Conservation (phyloP, 2,329 filamentous ascomycete genomes). For the Gremmenia infestans region DNA sequence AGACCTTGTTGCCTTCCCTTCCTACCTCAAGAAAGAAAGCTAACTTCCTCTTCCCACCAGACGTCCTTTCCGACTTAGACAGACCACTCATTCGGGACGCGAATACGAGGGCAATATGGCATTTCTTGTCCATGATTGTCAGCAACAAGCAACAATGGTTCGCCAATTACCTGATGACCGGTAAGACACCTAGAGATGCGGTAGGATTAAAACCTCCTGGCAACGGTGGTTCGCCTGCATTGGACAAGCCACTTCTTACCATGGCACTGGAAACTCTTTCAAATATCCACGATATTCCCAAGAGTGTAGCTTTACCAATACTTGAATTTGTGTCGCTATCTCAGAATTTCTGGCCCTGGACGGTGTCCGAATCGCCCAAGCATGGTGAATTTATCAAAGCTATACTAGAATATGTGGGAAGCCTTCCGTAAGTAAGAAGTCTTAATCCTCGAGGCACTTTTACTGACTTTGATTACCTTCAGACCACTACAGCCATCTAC, state of each 20-base stretch:
- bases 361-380: constrained; percentile 71
- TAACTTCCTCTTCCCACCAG: no score
- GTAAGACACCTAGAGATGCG: constrained; percentile 74
- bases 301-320: constrained; percentile 66
- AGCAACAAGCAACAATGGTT: constrained; percentile 94
- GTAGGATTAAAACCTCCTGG: constrained; percentile 46
- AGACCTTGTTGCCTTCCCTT: no score
- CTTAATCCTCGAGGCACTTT: neutral
- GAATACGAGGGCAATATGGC: constrained; percentile 71
- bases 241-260: constrained; percentile 63
- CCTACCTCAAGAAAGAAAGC: no score
- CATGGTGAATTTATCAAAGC: constrained; percentile 69
- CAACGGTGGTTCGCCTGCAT: constrained; percentile 39
- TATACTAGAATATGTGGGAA: constrained; percentile 64
- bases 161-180: constrained; percentile 86
- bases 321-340: constrained; percentile 83
- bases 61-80: constrained; percentile 71
- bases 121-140: constrained; percentile 78
- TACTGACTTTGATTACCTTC: constrained; percentile 32
- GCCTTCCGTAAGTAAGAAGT: neutral
- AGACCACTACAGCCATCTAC: constrained; percentile 47
- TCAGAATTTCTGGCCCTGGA: constrained; percentile 95
- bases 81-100: constrained; percentile 63
- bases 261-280: constrained; percentile 68
- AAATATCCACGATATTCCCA: constrained; percentile 57